Base-by-base conservation (phyloP, 306 rosid species). In the Citrullus amarus region DNA sequence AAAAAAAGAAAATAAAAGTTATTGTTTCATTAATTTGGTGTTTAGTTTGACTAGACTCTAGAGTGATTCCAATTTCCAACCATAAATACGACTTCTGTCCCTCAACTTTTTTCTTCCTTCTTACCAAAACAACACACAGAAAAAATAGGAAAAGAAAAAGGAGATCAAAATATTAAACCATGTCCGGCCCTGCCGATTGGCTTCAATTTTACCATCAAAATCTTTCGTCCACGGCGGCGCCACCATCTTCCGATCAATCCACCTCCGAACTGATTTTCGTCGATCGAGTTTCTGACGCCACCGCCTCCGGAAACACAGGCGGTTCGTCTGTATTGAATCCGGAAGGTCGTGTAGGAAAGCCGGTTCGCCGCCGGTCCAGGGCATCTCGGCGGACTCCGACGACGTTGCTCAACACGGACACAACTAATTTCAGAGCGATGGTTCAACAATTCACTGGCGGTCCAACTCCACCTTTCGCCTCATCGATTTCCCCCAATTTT, bases 361-460 rank as follows among this genome's bases (percentile, higher is more conserved):
- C 77, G 59, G 43, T 72, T 72, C 77, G 77, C 25, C 68, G 75
- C 38, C 76, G 62, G 3, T 48, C 81, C 63, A 65, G 81, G 30
- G 62, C 81, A 6, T 66, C 81, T 3, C 68, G 81, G 17, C 75
- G 81, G 68, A 67, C 81, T 6, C 81, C 81, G 11, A 65, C 61
- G 10, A 63, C 81, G 0, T 0, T 79, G 46, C 75, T 79, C 75
- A 79, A 51, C 17, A 79, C 81, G 18, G 81, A 79, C 54, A 79
- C 76, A 4, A 57, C 81, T 9, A 79, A 79, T 66, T 79, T 79
- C 63, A 51, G 81, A 66, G 81, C 81, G 30, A 79, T 79, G 81
- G 81, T 79, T 48, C 81, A 63, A 20, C 75, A 66, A n/a, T 79
- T 63, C 75, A 79, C 81, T 4, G 81, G 75, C 43, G 79, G 79